Evolutionary conservation across 2,329 filamentous ascomycete species (phyloP).

Genomic region (Microcera coccophila): DNA sequence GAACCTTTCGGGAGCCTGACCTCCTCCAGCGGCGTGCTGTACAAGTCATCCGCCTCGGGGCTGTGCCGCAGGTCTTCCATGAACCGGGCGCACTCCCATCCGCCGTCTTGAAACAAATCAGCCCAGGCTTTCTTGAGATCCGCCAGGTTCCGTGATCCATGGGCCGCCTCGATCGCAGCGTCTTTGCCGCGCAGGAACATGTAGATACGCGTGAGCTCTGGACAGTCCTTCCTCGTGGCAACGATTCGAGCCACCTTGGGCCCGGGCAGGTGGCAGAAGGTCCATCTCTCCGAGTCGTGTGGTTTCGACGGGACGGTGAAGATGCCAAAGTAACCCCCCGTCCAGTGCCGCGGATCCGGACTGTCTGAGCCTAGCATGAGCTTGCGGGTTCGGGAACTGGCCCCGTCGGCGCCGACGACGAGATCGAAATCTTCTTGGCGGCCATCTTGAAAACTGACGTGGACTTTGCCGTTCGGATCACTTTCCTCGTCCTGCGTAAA

Average conservation of each 20-base stretch:
- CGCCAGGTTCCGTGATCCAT: no score
- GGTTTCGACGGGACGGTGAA: slow-evolving; percentile 31
- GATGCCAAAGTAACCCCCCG: slow-evolving; percentile 29
- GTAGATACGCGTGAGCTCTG: slow-evolving; percentile 37
- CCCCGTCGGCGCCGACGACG: slow-evolving; percentile 54
- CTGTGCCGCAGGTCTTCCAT: slow-evolving; percentile 38
- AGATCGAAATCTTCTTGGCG: slow-evolving; percentile 44
- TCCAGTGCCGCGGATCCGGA: slow-evolving; percentile 21
- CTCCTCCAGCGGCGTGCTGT: slow-evolving; percentile 41
- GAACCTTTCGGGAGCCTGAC: slow-evolving; percentile 41
- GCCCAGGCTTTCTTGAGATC: slow-evolving; percentile 39
- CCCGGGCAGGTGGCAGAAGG: slow-evolving; percentile 34
- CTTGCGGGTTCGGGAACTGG: slow-evolving; percentile 46
- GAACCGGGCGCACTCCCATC: slow-evolving; percentile 41
- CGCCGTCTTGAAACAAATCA: slow-evolving; percentile 39
- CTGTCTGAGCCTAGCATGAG: slow-evolving; percentile 34
- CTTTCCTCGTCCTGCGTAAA: slow-evolving; percentile 32
- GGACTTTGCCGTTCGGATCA: slow-evolving; percentile 32
- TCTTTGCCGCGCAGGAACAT: slow-evolving; percentile 28
- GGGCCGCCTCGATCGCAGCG: slow-evolving; percentile 25
- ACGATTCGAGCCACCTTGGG: slow-evolving; percentile 37
- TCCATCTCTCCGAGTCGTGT: slow-evolving; percentile 36
- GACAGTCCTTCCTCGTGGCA: slow-evolving; percentile 38
- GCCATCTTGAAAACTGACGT: slow-evolving; percentile 42
- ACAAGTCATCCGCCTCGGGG: slow-evolving; percentile 48